Evolutionary conservation across 2,329 filamentous ascomycete species (phyloP).

Genomic region (Fusarium torulosum): DNA sequence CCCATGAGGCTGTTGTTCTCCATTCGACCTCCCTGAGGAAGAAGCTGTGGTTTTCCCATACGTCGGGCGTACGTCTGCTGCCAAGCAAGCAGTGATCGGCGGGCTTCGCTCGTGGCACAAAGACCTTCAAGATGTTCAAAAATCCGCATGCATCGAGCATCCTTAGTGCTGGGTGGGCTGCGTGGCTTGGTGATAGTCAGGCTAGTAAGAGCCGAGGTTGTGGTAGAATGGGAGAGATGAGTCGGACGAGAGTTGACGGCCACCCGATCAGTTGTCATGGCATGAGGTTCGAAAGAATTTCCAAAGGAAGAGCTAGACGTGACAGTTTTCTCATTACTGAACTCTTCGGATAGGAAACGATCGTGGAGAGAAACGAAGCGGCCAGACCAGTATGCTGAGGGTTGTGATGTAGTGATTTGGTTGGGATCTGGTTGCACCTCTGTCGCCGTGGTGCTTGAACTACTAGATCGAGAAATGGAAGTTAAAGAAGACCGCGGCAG

Average conservation of each 20-base stretch:
- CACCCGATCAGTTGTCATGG: constrained; percentile 32
- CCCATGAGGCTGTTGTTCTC: constrained; percentile 48
- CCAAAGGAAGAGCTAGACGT: neutral
- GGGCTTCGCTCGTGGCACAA: constrained; percentile 63
- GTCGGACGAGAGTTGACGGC: constrained; percentile 42
- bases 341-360: constrained; percentile 52
- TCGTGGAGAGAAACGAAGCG: constrained; percentile 70
- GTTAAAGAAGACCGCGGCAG: constrained; percentile 37
- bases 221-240: constrained; percentile 51
- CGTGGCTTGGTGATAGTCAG: constrained; percentile 36
- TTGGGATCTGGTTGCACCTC: constrained; percentile 41
- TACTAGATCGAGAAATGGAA: constrained; percentile 37
- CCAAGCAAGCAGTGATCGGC: constrained; percentile 61
- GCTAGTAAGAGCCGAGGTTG: constrained; percentile 50
- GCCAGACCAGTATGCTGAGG: constrained; percentile 71
- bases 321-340: constrained; percentile 27
- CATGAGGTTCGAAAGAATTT: constrained; percentile 1
- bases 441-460: constrained; percentile 31
- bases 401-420: constrained; percentile 58
- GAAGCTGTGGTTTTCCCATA: constrained; percentile 53
- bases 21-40: constrained; percentile 56
- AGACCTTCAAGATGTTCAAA: constrained; percentile 61
- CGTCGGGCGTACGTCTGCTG: constrained; percentile 63
- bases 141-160: constrained; percentile 58
- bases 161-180: constrained; percentile 49